These are phyloP conservation scores for Aechmea fasciata DNA, from an alignment of 176 grass and related monocot species.

Conservation along the genomic window DNA sequence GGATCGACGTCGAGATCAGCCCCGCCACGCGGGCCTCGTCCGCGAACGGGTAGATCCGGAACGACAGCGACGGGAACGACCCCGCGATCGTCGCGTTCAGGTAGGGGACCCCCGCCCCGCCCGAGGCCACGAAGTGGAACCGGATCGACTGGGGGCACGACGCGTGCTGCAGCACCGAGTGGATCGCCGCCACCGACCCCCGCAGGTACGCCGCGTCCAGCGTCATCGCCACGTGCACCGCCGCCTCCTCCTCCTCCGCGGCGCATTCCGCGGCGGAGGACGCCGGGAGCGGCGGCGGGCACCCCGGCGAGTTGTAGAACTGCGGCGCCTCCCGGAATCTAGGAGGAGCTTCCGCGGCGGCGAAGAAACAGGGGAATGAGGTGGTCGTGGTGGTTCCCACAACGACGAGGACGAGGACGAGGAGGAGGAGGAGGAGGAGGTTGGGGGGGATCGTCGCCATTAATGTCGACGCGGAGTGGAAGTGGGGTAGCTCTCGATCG, in stretches of 20 bases:
- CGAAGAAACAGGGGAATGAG: background rate
- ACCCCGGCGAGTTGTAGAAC: constrained; percentile 49
- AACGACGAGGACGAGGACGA: background rate
- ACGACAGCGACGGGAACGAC: constrained; percentile 29
- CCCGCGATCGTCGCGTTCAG: constrained; percentile 39
- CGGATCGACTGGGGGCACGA: constrained; percentile 61
- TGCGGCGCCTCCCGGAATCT: constrained; percentile 49
- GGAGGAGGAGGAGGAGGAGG: background rate
- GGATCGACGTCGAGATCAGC: constrained; percentile 65
- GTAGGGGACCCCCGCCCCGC: background rate
- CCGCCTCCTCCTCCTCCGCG: background rate
- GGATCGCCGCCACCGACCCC: constrained; percentile 61
- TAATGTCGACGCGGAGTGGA: constrained; percentile 1
- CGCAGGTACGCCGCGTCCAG: constrained; percentile 89
- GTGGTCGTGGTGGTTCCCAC: constrained; percentile 1
- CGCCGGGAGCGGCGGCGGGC: constrained; percentile 21
- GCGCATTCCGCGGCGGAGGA: background rate
- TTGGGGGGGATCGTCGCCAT: background rate
- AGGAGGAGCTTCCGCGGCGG: background rate
- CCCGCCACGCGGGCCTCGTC: constrained; percentile 51
- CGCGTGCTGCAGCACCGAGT: constrained; percentile 81
- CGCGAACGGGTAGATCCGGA: constrained; percentile 52
- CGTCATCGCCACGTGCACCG: constrained; percentile 74
- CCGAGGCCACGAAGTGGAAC: constrained; percentile 65
- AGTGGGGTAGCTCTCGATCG: no score